Evolutionary conservation across 192 early-diverging fungal species (phyloP), one percentile per base, ranked within the genome.

Genomic region (Coemansia sp.): DNA sequence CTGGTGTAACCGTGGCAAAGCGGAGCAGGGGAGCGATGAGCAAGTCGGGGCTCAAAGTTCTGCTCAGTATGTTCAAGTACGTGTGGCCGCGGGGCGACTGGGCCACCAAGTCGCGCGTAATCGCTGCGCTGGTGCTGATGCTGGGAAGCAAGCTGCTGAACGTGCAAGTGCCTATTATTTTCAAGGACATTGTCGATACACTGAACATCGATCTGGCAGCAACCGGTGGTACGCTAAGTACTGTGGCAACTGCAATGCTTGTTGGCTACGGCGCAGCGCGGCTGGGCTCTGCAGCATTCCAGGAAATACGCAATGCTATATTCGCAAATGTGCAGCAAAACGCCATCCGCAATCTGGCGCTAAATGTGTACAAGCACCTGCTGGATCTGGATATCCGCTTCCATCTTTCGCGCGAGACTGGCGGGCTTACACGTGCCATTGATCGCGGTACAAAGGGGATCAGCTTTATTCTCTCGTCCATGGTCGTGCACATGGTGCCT

Each of bases 361-460:
- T 88, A 17, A 87, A 90, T 59, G 93, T 98, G 5, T 99, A 96
- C 84, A 85, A 86, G 65, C 97, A 99, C 67, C 72, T 99, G 50
- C 87, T 92, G 51, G 66, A 86, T 48, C 78, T 98, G 49, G 96
- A 99, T 60, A 84, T 96, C 58, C 85, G 83, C 24, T 99, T 97
- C 76, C 97, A 99, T 75, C 75, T 98, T 15, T 86, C 87, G 17
- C 85, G 96, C 38, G 94, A 99, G 78, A 99, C 97, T 3, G 97
- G 97, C 64, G 97, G 94, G 3, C 82, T 99, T 41, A 94, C 92
- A 39, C 86, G 97, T 6, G 95, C 97, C 23, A 95, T 99, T 62
- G 97, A 99, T 79, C 85, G 97, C 21, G 93, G 93, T 62, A 94
- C 87, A 57, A 90, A 90, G 86, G 91, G 96, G n/a, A 98, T 99